Conservation (phyloP, 352 stramenopile species). For the Phytophthora citrophthora region DNA sequence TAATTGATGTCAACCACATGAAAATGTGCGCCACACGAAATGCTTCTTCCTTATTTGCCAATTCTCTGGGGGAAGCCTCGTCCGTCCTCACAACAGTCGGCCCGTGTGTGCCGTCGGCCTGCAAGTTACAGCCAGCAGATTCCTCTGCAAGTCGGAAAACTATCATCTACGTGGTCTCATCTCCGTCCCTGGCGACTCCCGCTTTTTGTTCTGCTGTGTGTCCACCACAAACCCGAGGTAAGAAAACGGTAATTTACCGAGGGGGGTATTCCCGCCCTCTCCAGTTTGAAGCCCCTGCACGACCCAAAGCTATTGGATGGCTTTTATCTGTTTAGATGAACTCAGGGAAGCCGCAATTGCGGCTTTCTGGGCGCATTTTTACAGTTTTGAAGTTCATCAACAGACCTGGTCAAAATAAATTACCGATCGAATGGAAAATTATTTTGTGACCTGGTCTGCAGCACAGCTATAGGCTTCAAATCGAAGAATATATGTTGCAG, state of each 20-base stretch:
- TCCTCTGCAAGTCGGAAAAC: conserved; percentile 30
- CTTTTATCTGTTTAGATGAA: neutral
- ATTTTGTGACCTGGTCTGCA: conserved; percentile 2
- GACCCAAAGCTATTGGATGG: neutral
- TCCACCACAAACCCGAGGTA: conserved; percentile 43
- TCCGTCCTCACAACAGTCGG: conserved; percentile 35
- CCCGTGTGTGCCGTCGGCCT: conserved; percentile 17
- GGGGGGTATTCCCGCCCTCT: conserved; percentile 7
- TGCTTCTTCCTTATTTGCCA: conserved; percentile 16
- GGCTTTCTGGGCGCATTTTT: conserved; percentile 3
- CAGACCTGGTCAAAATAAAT: conserved; percentile 30
- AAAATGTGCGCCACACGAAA: conserved; percentile 22
- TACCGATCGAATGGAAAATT: conserved; percentile 38
- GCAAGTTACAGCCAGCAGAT: conserved; percentile 14
- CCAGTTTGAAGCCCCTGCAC: neutral
- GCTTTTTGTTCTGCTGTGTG: conserved; percentile 22
- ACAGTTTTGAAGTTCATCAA: conserved; percentile 2
- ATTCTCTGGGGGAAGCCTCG: conserved; percentile 29
- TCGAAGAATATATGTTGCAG: conserved; percentile 19
- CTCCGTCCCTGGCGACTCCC: conserved; percentile 17
- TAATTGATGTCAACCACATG: conserved; percentile 5
- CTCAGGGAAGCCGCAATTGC: conserved; percentile 1
- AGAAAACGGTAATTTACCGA: conserved; percentile 46
- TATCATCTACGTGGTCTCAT: conserved; percentile 35
- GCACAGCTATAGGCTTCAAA: neutral